phyloP scores from a whole-genome alignment of 2,329 filamentous ascomycete genomes.

The Aspergillaceae sp. region DNA sequence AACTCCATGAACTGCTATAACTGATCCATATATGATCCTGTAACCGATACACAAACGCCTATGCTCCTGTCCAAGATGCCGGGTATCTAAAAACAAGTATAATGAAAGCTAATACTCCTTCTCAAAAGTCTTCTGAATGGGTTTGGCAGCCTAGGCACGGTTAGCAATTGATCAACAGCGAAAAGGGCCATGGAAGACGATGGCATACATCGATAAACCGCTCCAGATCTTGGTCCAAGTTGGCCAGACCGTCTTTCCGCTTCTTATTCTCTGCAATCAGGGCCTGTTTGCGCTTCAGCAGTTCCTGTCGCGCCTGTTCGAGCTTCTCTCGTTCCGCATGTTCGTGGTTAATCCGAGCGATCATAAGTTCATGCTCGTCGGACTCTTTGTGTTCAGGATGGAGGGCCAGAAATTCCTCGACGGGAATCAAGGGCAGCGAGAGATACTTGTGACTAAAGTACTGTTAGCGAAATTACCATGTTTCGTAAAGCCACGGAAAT shows the following conservation, averaged over 20 bases:
- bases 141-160: constrained; percentile 62
- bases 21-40: no score
- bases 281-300: constrained; percentile 63
- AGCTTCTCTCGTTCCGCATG: constrained; percentile 72
- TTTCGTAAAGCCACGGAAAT: not conserved
- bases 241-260: constrained; percentile 85
- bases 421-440: constrained; percentile 72
- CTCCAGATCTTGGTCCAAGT: constrained; percentile 83
- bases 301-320: constrained; percentile 72
- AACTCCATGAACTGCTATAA: not conserved
- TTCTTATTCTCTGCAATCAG: constrained; percentile 75
- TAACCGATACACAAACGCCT: not conserved
- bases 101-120: constrained; percentile 47
- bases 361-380: constrained; percentile 74
- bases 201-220: constrained; percentile 76
- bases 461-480: not conserved
- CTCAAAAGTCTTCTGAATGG: constrained; percentile 77
- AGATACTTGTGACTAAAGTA: constrained; percentile 62
- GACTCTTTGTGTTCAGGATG: constrained; percentile 66
- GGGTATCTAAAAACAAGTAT: not conserved
- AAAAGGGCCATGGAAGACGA: not conserved
- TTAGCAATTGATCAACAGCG: constrained; percentile 8
- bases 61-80: not conserved
- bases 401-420: constrained; percentile 68
- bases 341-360: constrained; percentile 86